Evolutionary conservation across 345 rosid species (phyloP).

Genomic region (Citrus trifoliata): DNA sequence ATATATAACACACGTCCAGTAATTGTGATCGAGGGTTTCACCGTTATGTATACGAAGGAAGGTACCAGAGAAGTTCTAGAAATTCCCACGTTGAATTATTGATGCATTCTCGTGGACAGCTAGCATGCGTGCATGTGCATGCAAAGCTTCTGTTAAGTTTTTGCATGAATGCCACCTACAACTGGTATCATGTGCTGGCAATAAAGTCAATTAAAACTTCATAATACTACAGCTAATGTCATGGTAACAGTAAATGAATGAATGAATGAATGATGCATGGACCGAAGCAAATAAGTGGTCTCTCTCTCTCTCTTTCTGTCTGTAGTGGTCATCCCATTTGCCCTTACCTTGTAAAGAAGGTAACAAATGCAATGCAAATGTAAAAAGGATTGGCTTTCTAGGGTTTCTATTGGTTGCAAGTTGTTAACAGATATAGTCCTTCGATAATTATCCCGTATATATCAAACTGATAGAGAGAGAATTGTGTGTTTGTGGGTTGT

Average conservation of each 20-base stretch:
- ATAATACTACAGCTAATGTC: not conserved
- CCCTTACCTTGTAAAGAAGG: not conserved
- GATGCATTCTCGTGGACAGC: not conserved
- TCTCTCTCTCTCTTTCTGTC: not conserved
- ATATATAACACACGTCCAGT: no score
- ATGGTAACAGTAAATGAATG: not conserved
- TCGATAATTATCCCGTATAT: no score
- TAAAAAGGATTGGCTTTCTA: constrained; percentile 17
- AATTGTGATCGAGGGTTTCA: not conserved
- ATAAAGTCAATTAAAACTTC: constrained; percentile 17
- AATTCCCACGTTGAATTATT: not conserved
- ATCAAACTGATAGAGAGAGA: no score
- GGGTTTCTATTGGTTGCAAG: constrained; percentile 32
- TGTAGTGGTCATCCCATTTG: not conserved
- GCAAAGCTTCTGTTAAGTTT: not conserved
- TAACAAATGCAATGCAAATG: not conserved
- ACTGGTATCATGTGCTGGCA: constrained; percentile 40
- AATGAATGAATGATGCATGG: not conserved
- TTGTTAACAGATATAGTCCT: constrained; percentile 7
- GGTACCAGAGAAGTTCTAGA: not conserved
- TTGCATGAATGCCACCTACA: constrained; percentile 38
- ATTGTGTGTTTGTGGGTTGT: no score
- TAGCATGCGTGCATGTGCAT: not conserved
- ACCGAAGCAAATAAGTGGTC: not conserved
- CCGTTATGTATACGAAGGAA: not conserved